phyloP scores from a whole-genome alignment of 495 filamentous ascomycete species.

The Umbilicaria muhlenbergii region DNA sequence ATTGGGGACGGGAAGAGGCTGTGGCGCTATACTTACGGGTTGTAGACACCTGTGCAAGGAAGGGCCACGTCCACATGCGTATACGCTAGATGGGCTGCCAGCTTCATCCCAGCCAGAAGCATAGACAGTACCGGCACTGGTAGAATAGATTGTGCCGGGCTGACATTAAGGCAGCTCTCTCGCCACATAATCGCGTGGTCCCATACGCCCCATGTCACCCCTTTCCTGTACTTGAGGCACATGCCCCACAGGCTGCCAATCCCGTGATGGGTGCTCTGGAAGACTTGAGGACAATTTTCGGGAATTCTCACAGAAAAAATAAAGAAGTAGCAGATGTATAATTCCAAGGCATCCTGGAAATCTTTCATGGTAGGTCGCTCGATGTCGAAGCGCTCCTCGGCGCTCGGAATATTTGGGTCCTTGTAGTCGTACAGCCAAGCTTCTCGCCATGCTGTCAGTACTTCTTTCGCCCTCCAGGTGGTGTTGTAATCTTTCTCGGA shows the following conservation, averaged over 20 bases:
- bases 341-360: conserved; percentile 39
- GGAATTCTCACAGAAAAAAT: conserved; percentile 54
- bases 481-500: conserved; percentile 46
- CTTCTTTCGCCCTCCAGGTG: conserved; percentile 44
- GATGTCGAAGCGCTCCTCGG: conserved; percentile 37
- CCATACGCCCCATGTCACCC: conserved; percentile 49
- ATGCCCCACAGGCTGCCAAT: conserved; percentile 49
- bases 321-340: conserved; percentile 53
- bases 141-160: conserved; percentile 41
- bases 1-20: no score
- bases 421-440: conserved; percentile 41
- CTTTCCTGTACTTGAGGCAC: conserved; percentile 47
- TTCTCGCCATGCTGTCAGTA: conserved; percentile 44
- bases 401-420: conserved; percentile 34
- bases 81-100: conserved; percentile 42
- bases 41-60: conserved; percentile 52
- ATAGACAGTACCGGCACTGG: conserved; percentile 40
- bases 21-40: conserved; percentile 19
- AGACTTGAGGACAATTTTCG: conserved; percentile 44
- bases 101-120: conserved; percentile 38
- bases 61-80: conserved; percentile 50
- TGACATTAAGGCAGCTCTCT: conserved; percentile 45
- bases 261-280: conserved; percentile 53
- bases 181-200: conserved; percentile 53
- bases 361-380: conserved; percentile 42